Evolutionary conservation across 371 early-diverging fungal species (phyloP).

Genomic region (Mucor indicus): DNA sequence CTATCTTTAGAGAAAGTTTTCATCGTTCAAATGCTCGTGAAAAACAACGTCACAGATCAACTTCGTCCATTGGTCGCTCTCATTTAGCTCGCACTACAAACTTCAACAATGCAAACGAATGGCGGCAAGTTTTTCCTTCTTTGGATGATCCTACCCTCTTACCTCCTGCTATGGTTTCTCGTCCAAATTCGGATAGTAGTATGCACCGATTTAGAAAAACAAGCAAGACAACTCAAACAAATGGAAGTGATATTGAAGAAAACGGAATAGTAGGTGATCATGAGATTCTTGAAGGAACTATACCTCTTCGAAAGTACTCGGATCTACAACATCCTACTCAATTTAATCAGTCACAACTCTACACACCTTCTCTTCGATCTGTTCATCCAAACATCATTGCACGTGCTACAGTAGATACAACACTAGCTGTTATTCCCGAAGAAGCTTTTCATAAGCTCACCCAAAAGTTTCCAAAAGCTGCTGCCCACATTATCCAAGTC

Average conservation of each 20-base stretch:
- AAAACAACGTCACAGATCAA: conserved; percentile 28
- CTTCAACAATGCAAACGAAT: conserved; percentile 30
- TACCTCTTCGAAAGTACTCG: too few relatives aligned
- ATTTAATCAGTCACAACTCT: not conserved
- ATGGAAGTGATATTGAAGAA: not conserved
- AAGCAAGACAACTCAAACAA: not conserved
- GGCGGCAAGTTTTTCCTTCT: conserved; percentile 48
- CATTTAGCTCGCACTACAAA: conserved; percentile 8
- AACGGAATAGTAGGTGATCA: conserved; percentile 2
- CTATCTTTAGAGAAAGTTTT: conserved; percentile 83
- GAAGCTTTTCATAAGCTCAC: conserved; percentile 88
- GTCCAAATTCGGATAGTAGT: conserved; percentile 9
- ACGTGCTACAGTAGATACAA: conserved; percentile 84
- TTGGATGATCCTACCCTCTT: conserved; percentile 17
- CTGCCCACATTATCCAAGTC: conserved; percentile 94
- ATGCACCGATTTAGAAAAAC: not conserved
- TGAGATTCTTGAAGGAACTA: too few relatives aligned
- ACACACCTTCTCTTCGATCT: conserved; percentile 15
- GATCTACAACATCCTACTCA: too few relatives aligned
- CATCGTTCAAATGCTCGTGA: conserved; percentile 54
- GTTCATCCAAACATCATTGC: conserved; percentile 78
- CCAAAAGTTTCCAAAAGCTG: conserved; percentile 90
- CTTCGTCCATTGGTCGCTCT: not conserved
- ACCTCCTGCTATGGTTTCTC: not conserved
- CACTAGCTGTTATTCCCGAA: conserved; percentile 93